Percentiles rank a stretch among this genome's conserved stretches.
phyloP scores from a whole-genome alignment of 139 green algal species.

The Mychonastes homosphaera region DNA sequence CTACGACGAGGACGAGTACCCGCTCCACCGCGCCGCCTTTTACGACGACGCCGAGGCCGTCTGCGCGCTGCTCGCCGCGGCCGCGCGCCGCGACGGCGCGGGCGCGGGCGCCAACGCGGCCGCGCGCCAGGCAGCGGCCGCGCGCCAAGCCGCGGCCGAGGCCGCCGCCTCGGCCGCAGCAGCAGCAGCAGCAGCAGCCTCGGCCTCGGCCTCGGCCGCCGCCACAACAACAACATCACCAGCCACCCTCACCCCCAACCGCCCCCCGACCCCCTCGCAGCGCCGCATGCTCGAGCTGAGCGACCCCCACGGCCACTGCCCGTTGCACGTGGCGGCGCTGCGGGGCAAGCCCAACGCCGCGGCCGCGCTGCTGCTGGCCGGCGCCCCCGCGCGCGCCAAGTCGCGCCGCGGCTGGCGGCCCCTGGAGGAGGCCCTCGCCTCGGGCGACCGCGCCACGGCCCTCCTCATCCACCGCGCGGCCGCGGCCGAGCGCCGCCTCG shows the following conservation, averaged over 20 bases:
- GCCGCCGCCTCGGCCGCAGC: too few relatives aligned
- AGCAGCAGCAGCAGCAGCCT: too few relatives aligned
- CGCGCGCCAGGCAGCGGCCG: too few relatives aligned
- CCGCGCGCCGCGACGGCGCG: constrained; percentile 23
- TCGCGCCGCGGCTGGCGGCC: constrained; percentile 46
- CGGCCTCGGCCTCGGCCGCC: too few relatives aligned
- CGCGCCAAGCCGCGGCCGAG: too few relatives aligned
- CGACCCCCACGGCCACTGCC: too few relatives aligned
- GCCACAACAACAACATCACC: too few relatives aligned
- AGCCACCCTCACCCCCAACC: too few relatives aligned
- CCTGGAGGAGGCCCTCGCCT: constrained; percentile 53
- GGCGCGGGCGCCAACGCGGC: too few relatives aligned
- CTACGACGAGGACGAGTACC: too few relatives aligned
- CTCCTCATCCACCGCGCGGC: constrained; percentile 24
- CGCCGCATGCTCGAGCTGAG: too few relatives aligned
- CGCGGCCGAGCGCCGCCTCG: not conserved
- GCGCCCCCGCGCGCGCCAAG: constrained; percentile 19
- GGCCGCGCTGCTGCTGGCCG: constrained; percentile 31
- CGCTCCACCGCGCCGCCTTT: constrained; percentile 53
- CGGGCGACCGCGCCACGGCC: constrained; percentile 18
- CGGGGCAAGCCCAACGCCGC: constrained; percentile 18
- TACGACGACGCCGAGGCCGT: constrained; percentile 18
- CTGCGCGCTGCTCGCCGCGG: constrained; percentile 31
- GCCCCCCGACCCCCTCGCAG: too few relatives aligned
- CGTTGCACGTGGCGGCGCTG: constrained; percentile 55